Conservation (phyloP, 345 rosid species). For the Cardamine occulta region DNA sequence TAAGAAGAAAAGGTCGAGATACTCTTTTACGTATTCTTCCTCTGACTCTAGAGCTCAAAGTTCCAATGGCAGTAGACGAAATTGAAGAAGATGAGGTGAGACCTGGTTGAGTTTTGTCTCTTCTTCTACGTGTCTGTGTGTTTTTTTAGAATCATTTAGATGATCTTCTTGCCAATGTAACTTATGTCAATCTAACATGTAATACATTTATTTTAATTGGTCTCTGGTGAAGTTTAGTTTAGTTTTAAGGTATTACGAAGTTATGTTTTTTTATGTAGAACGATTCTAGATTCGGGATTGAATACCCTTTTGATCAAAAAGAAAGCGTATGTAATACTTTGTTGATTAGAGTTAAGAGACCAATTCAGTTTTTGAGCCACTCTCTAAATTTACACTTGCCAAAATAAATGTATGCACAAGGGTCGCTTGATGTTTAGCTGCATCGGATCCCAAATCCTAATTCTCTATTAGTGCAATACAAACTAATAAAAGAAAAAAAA, state of each 20-base stretch:
- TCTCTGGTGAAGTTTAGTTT: constrained; percentile 21
- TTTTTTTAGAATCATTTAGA: constrained; percentile 25
- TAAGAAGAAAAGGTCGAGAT: constrained; percentile 89
- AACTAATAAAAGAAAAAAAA: constrained; percentile 21
- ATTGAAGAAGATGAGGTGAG: constrained; percentile 27
- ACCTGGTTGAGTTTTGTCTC: constrained; percentile 29
- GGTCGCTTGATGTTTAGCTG: neutral
- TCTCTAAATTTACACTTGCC: neutral
- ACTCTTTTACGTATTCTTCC: constrained; percentile 64
- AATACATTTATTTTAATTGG: constrained; percentile 25
- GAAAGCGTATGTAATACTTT: neutral
- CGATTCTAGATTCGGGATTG: constrained; percentile 14
- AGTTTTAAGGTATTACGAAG: neutral
- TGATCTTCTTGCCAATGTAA: constrained; percentile 29
- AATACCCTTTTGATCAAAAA: neutral
- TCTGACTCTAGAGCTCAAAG: constrained; percentile 76
- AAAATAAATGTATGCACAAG: neutral
- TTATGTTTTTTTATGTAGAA: constrained; percentile 16
- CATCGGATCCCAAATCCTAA: neutral
- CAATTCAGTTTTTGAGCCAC: neutral
- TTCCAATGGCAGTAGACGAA: constrained; percentile 59
- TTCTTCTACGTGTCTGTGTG: constrained; percentile 20
- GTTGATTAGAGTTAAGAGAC: neutral
- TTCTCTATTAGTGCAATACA: constrained; percentile 14
- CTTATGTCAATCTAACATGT: constrained; percentile 25